Conservation (phyloP, 1,284 basidiomycete species). For the Xerocomus minutiporus region DNA sequence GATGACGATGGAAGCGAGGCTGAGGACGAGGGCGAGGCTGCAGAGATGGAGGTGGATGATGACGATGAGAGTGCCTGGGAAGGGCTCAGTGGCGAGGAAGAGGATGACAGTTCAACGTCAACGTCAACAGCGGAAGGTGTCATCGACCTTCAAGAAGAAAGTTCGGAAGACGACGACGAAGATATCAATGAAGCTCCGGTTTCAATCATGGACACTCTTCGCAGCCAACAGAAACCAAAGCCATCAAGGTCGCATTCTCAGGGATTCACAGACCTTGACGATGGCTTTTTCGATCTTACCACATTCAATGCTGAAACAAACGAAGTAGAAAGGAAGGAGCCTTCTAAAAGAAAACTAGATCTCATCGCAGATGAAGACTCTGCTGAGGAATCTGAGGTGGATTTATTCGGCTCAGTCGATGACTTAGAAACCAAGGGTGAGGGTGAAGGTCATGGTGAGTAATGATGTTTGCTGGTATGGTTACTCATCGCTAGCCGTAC, state of each 20-base stretch:
- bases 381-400: constrained; percentile 51
- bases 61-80: constrained; percentile 27
- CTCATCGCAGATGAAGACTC: constrained; percentile 50
- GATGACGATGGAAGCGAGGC: constrained; percentile 18
- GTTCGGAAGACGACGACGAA: constrained; percentile 39
- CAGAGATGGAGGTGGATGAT: constrained; percentile 27
- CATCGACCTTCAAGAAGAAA: constrained; percentile 45
- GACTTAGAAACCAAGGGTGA: constrained; percentile 36
- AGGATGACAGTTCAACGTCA: constrained; percentile 31
- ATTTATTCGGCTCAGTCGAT: constrained; percentile 68
- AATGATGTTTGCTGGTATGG: neutral
- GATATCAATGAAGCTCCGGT: constrained; percentile 19
- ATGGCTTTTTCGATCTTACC: constrained; percentile 88
- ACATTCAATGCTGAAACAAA: constrained; percentile 88
- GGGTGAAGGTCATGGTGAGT: constrained; percentile 42
- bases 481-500: constrained; percentile 1
- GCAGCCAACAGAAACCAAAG: constrained; percentile 18
- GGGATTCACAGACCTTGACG: constrained; percentile 71
- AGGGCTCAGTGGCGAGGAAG: constrained; percentile 34
- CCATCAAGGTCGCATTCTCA: constrained; percentile 23
- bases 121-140: constrained; percentile 34
- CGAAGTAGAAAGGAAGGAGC: constrained; percentile 66
- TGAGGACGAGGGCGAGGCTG: constrained; percentile 19
- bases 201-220: constrained; percentile 33
- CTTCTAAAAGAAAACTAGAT: constrained; percentile 59